phyloP scores from a whole-genome alignment of 2,329 filamentous ascomycete species.

The Fusarium hainanense region DNA sequence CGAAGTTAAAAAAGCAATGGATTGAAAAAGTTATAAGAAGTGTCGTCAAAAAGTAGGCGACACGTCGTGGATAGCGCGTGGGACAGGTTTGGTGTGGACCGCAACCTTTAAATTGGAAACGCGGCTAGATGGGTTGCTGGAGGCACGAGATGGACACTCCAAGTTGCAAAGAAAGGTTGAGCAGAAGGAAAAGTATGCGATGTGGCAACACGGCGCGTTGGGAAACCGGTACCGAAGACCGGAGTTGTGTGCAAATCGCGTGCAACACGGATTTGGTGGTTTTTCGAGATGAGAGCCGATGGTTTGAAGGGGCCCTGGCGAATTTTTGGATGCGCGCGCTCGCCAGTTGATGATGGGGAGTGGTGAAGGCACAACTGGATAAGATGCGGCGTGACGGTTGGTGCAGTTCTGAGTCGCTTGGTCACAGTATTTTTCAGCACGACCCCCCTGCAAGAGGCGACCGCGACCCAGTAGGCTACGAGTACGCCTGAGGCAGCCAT shows the following conservation, averaged over 20 bases:
- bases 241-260: conserved; percentile 64
- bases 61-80: conserved; percentile 47
- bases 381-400: conserved; percentile 63
- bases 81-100: conserved; percentile 38
- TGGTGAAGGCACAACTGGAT: conserved; percentile 64
- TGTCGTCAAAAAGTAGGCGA: conserved; percentile 41
- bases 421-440: conserved; percentile 60
- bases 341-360: conserved; percentile 63
- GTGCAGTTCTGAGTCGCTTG: conserved; percentile 54
- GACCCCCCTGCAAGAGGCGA: conserved; percentile 47
- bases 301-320: conserved; percentile 68
- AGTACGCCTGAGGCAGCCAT: conserved; percentile 40
- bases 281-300: conserved; percentile 68
- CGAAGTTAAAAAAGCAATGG: conserved; percentile 33
- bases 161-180: conserved; percentile 42
- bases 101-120: conserved; percentile 38
- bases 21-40: conserved; percentile 23
- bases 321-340: conserved; percentile 72
- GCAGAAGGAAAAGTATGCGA: conserved; percentile 57
- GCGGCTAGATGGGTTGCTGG: conserved; percentile 37
- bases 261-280: conserved; percentile 64
- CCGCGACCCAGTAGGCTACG: conserved; percentile 41
- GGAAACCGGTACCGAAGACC: conserved; percentile 55
- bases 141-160: conserved; percentile 40
- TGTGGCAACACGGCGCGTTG: conserved; percentile 54